Evolutionary conservation across 1,284 basidiomycete species (phyloP), one percentile per base, ranked within the genome.

Genomic region (Macrocystidia cucumis): DNA sequence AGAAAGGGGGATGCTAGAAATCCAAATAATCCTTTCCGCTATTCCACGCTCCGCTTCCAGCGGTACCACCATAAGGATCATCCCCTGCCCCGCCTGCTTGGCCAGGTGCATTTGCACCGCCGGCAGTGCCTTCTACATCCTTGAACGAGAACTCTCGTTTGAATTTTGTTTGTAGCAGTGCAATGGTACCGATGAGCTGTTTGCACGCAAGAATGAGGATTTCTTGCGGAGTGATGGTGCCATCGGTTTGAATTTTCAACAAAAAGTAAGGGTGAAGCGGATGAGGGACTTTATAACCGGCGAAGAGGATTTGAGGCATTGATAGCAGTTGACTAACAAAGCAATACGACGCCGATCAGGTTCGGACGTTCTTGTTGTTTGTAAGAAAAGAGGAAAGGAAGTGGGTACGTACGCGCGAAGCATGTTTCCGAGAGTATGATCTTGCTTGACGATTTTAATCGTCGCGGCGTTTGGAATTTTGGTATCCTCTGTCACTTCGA

Each of bases 401-500:
- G 12, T 30, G 20, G 32, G 26, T 22, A 78, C 88, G 56, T 56
- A 95, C 90, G 89, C 78, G 50, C 96, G 78, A 12, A 98, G 70
- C 87, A 98, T 90, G 63, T 96, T 96, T 4, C 83, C 95, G 6
- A 98, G 65, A 0, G 96, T 98, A 54, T 98, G 96, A 55, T 98
- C 96, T 57, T 98, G 92, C 65, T 97, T 97, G 46, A 91, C 75
- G 48, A 98, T 72, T 49, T 89, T 87, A 46, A 98, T 76, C 0
- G 92, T 96, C 9, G 92, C 92, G 0, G 95, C 92, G 53, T 98
- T 97, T 1, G 93, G 91, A 40, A 98, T 89, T 63, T 95, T 96
- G 31, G 91, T 93, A 61, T 98, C 95, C 62, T 98, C 93, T 8
- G 78, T 79, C 37, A 98, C 72, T 52, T 92, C 88, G 40, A 98